Conservation (phyloP, 805 yeast genomes). For the Diddensiella caesifluorescens region DNA sequence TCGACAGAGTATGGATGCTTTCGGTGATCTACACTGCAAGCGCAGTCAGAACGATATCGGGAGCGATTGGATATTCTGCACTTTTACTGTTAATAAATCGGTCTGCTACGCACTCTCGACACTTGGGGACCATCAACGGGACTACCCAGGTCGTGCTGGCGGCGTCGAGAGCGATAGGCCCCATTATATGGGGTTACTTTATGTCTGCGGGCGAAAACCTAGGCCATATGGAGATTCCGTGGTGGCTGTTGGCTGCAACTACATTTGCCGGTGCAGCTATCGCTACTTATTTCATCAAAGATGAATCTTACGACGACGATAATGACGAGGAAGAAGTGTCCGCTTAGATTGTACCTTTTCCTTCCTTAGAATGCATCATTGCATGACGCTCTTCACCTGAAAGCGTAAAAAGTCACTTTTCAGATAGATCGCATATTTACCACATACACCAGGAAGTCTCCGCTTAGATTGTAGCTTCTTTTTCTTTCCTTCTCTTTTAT, state of each 20-base stretch:
- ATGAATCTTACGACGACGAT: constrained; percentile 22
- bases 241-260: constrained; percentile 22
- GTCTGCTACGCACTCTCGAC: constrained; percentile 46
- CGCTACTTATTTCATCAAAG: constrained; percentile 27
- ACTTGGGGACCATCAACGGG: constrained; percentile 54
- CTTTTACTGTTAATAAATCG: constrained; percentile 50
- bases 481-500: too few species aligned
- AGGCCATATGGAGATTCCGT: constrained; percentile 22
- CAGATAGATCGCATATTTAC: too few species aligned
- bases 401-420: not conserved
- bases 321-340: constrained; percentile 6
- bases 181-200: constrained; percentile 49
- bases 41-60: constrained; percentile 36
- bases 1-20: constrained; percentile 25
- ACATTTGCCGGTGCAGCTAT: constrained; percentile 16
- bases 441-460: too few species aligned
- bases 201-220: constrained; percentile 35
- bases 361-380: not conserved
- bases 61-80: constrained; percentile 49
- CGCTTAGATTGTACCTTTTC: not conserved
- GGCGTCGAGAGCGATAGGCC: constrained; percentile 53
- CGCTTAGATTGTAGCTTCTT: too few species aligned
- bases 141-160: constrained; percentile 49
- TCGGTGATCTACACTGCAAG: constrained; percentile 24
- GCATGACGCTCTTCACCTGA: not conserved